Evolutionary conservation across 2,329 filamentous ascomycete species (phyloP).

Genomic region (Aspergillus niger): DNA sequence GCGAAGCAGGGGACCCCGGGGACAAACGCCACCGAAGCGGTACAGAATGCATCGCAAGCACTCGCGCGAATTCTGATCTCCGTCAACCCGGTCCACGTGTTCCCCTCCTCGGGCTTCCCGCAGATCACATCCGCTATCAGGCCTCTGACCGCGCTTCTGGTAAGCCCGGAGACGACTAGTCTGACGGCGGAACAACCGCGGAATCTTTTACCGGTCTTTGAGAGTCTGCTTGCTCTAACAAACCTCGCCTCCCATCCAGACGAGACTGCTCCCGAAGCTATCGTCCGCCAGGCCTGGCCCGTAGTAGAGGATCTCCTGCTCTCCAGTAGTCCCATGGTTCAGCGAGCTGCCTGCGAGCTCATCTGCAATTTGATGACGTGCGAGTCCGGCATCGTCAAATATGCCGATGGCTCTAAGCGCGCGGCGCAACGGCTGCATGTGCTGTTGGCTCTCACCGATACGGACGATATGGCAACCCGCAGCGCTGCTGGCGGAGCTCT

Average conservation of each 20-base stretch:
- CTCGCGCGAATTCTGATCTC: slow-evolving; percentile 84
- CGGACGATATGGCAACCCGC: slow-evolving; percentile 76
- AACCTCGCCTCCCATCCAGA: slow-evolving; percentile 74
- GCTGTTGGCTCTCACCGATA: slow-evolving; percentile 82
- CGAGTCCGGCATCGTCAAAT: slow-evolving; percentile 48
- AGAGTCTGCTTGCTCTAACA: slow-evolving; percentile 86
- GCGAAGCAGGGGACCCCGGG: slow-evolving; percentile 44
- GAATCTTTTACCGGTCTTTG: slow-evolving; percentile 86
- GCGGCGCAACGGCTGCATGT: slow-evolving; percentile 77
- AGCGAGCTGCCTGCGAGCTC: slow-evolving; percentile 82
- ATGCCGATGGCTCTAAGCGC: slow-evolving; percentile 59
- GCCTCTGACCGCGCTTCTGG: slow-evolving; percentile 74
- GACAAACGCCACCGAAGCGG: slow-evolving; percentile 41
- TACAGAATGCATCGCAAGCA: slow-evolving; percentile 71
- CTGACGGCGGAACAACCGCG: slow-evolving; percentile 55
- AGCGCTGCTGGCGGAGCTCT: slow-evolving; percentile 85
- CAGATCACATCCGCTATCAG: slow-evolving; percentile 76
- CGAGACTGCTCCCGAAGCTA: slow-evolving; percentile 60
- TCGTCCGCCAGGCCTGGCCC: slow-evolving; percentile 73
- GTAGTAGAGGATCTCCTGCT: slow-evolving; percentile 82
- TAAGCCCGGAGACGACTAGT: slow-evolving; percentile 62
- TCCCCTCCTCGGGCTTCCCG: slow-evolving; percentile 74
- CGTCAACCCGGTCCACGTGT: slow-evolving; percentile 80
- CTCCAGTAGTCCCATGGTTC: slow-evolving; percentile 71
- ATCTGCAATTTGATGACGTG: slow-evolving; percentile 76